phyloP scores from a whole-genome alignment of 2,329 filamentous ascomycete species.

The Paecilomyces dactylethromorphus region DNA sequence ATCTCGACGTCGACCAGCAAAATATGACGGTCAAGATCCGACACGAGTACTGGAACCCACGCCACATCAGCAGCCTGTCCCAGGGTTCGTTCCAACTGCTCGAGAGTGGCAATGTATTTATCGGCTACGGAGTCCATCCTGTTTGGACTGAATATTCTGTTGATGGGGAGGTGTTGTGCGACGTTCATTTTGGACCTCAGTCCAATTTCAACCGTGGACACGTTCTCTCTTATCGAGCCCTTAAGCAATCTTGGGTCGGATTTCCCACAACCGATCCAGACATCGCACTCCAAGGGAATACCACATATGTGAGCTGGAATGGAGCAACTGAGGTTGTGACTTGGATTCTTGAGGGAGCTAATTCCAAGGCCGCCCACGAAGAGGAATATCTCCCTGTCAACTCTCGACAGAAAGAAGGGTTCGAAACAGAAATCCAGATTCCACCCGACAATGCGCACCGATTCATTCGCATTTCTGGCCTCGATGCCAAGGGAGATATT shows the following conservation, averaged over 20 bases:
- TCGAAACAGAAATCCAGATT: constrained; percentile 22
- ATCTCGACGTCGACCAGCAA: constrained; percentile 34
- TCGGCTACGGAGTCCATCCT: constrained; percentile 46
- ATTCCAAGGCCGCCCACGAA: not conserved
- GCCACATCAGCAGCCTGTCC: constrained; percentile 32
- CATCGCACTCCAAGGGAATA: constrained; percentile 19
- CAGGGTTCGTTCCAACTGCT: constrained; percentile 42
- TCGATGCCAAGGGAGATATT: constrained; percentile 13
- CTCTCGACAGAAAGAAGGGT: constrained; percentile 17
- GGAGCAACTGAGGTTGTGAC: constrained; percentile 28
- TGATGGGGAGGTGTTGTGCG: constrained; percentile 42
- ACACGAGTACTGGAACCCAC: constrained; percentile 33
- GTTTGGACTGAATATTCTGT: constrained; percentile 48
- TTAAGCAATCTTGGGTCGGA: not conserved
- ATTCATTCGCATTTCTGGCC: constrained; percentile 15
- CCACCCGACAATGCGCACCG: constrained; percentile 5
- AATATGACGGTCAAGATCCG: constrained; percentile 39
- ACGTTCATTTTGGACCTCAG: constrained; percentile 41
- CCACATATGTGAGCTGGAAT: constrained; percentile 26
- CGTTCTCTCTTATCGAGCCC: not conserved
- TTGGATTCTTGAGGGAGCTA: constrained; percentile 21
- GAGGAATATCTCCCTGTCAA: constrained; percentile 12
- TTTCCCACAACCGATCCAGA: constrained; percentile 5
- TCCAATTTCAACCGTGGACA: constrained; percentile 7
- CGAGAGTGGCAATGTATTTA: constrained; percentile 37